Percentiles rank a stretch among this genome's conserved stretches.
Evolutionary conservation across 2,329 filamentous ascomycete species (phyloP).

Genomic region (Sclerotinia sclerotiorum): DNA sequence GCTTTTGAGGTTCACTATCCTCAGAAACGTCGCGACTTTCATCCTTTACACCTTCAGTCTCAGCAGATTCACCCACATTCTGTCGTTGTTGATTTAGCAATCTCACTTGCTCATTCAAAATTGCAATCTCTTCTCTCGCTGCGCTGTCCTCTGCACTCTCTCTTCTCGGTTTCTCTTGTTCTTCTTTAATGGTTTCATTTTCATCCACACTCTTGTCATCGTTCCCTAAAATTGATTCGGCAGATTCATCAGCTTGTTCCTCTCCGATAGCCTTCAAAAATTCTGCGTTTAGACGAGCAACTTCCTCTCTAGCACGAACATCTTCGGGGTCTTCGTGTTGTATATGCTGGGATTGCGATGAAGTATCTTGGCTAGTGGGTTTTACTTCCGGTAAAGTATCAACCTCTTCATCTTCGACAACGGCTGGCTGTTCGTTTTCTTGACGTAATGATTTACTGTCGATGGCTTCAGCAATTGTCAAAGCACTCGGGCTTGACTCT

Average conservation of each 20-base stretch:
- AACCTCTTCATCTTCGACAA: background rate
- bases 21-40: background rate
- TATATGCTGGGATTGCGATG: background rate
- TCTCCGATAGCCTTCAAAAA: slow-evolving; percentile 28
- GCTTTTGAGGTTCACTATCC: background rate
- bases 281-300: slow-evolving; percentile 34
- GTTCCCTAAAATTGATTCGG: background rate
- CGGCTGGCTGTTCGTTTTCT: background rate
- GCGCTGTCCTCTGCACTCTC: slow-evolving; percentile 1
- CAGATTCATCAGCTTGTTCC: slow-evolving; percentile 5
- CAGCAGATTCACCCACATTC: background rate
- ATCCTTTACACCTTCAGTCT: background rate
- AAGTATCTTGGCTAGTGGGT: background rate
- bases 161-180: background rate
- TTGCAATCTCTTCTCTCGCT: slow-evolving; percentile 2
- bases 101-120: slow-evolving; percentile 8
- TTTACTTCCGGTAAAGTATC: background rate
- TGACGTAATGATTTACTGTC: background rate
- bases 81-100: background rate
- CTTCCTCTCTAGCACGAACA: slow-evolving; percentile 34
- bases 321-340: slow-evolving; percentile 31
- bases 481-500: background rate
- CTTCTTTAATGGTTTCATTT: background rate
- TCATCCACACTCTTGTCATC: background rate
- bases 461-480: background rate